Evolutionary conservation across 139 green algal genomes (phyloP).

Genomic region (Ulvella scutata): DNA sequence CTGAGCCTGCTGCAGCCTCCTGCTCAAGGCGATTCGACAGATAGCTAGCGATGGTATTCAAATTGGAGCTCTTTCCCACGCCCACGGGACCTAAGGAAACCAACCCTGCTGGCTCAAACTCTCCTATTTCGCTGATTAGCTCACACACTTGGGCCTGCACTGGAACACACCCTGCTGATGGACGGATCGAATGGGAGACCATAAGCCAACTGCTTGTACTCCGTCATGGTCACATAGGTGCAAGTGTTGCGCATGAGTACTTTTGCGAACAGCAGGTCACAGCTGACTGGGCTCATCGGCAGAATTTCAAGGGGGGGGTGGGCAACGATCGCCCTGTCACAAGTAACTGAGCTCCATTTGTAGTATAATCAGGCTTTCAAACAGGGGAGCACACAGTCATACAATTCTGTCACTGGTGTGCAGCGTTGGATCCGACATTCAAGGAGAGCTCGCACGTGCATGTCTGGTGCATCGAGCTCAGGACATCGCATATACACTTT

Average conservation of each 20-base stretch:
- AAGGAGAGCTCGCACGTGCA: not conserved
- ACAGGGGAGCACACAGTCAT: not conserved
- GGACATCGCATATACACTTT: not conserved
- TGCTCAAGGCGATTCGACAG: not conserved
- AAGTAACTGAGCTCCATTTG: not conserved
- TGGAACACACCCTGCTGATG: not conserved
- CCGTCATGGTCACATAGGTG: not conserved
- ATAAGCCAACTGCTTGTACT: not conserved
- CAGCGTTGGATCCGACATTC: not conserved
- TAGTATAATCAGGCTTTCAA: not conserved
- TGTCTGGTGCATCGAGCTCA: not conserved
- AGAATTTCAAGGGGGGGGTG: not conserved
- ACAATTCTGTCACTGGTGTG: not conserved
- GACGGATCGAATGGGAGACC: not conserved
- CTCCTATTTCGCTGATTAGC: not conserved
- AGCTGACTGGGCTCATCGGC: not conserved
- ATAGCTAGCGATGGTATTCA: slow-evolving; percentile 1
- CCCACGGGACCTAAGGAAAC: not conserved
- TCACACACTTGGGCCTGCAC: not conserved
- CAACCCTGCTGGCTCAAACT: not conserved
- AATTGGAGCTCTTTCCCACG: not conserved
- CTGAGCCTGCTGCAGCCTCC: not conserved
- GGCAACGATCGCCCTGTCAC: no score
- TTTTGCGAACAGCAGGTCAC: not conserved
- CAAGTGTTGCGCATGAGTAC: not conserved